Base-by-base conservation (phyloP, 257 asterid genomes). In the Verbena officinalis region DNA sequence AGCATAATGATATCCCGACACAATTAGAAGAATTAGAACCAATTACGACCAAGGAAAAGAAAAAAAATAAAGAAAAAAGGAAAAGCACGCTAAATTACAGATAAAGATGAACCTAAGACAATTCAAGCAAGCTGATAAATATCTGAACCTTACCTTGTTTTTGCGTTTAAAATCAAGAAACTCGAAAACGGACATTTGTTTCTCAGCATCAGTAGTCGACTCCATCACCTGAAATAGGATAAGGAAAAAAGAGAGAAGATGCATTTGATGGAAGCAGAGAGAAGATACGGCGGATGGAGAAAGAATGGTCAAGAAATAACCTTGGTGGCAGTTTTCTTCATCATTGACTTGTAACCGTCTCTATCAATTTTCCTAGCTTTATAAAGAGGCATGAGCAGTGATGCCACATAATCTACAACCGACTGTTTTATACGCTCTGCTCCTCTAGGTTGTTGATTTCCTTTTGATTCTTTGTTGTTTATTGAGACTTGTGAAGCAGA, bases 291-390 rank as follows among this genome's bases (percentile, higher is more conserved):
- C 19, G 51, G 22, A 24, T 34, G 56, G 23, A n/a, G 4, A 55
- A 56, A 21, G 64, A 46, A 71, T 21, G 70, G 45, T 22, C 31
- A 65, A 62, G 67, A 64, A 68, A 67, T n/a, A 54, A 94, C 99
- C 99, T 90, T 90, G 72, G 98, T 86, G 42, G 98, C 99, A 36
- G 98, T 83, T 90, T 90, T 94, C 86, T 94, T 94, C 99, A 94
- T 94, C 60, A 94, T 94, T 51, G 88, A 75, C 84, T 94, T 94
- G 74, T 90, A 94, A 55, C 91, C 93, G 2, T 88, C 99, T 76
- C 79, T 85, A 65, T 90, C 96, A 46, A 94, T 80, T 83, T 94
- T 94, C 78, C 95, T 85, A 52, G 98, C 93, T 79, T 88, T 94
- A 68, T 88, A 94, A 59, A 94, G 96, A 45, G 99, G 99, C 99